A percentile compares a stretch with the other conserved stretches of the same genome.
Evolutionary conservation across 225 moss, liverwort and hornwort genomes (phyloP).

Genomic region (Marchantia paleacea): DNA sequence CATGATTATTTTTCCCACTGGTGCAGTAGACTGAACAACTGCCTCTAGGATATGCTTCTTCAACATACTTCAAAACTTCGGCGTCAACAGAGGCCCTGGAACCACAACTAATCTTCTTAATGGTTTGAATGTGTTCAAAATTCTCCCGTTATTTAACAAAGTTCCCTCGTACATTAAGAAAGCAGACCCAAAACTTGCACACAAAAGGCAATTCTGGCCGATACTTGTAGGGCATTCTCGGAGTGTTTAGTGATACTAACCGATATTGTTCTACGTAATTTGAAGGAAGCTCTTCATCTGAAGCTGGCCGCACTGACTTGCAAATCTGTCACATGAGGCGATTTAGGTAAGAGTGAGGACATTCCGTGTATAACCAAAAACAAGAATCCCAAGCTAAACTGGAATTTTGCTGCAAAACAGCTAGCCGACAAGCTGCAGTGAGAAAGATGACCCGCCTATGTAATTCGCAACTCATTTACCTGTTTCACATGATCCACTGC

Average conservation of each 20-base stretch:
- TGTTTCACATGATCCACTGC: constrained; percentile 94
- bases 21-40: constrained; percentile 91
- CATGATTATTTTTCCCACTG: constrained; percentile 58
- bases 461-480: constrained; percentile 27
- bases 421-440: not conserved
- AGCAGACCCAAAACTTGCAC: not conserved
- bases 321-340: constrained; percentile 48
- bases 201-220: not conserved
- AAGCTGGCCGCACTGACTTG: constrained; percentile 68
- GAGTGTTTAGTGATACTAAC: constrained; percentile 30
- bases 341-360: not conserved
- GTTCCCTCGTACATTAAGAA: not conserved
- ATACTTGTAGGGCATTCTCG: not conserved
- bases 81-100: constrained; percentile 69
- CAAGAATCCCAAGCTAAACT: not conserved
- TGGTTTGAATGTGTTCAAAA: not conserved
- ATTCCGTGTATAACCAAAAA: not conserved
- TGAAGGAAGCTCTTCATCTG: constrained; percentile 83
- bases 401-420: not conserved
- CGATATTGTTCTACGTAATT: constrained; percentile 76
- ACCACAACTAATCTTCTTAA: not conserved
- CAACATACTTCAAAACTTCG: constrained; percentile 85
- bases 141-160: not conserved
- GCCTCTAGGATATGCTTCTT: constrained; percentile 83
- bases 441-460: no score